These are phyloP conservation scores for Chalciporus pseudorubinellus DNA, from an alignment of 768 basidiomycete species.

Conservation along the genomic window DNA sequence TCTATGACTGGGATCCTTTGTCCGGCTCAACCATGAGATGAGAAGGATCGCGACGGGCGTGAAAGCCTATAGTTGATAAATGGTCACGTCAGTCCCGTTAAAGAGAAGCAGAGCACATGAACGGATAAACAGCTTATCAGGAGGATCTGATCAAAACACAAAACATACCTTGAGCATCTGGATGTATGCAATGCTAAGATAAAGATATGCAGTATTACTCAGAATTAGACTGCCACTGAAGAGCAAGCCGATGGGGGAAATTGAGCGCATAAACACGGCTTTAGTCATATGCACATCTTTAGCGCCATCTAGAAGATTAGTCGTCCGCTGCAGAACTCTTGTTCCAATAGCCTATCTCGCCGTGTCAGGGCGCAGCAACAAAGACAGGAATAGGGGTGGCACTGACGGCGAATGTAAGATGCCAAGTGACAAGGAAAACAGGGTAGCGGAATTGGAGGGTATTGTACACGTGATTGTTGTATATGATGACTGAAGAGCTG, in stretches of 20 bases:
- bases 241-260: slow-evolving; percentile 89
- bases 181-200: slow-evolving; percentile 90
- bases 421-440: slow-evolving; percentile 91
- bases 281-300: slow-evolving; percentile 79
- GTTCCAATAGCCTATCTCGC: slow-evolving; percentile 70
- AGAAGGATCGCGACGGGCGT: slow-evolving; percentile 85
- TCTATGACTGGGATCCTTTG: slow-evolving; percentile 82
- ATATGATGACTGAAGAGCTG: slow-evolving; percentile 88
- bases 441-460: slow-evolving; percentile 82
- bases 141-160: neutral
- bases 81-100: neutral
- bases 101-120: neutral
- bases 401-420: slow-evolving; percentile 65
- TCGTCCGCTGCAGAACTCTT: slow-evolving; percentile 79
- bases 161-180: slow-evolving; percentile 86
- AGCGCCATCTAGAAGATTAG: slow-evolving; percentile 71
- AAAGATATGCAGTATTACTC: slow-evolving; percentile 90
- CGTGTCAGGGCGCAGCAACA: slow-evolving; percentile 1
- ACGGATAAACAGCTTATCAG: neutral
- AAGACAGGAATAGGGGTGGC: neutral
- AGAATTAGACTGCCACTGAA: slow-evolving; percentile 92
- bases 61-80: slow-evolving; percentile 62
- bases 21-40: slow-evolving; percentile 88
- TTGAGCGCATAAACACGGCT: slow-evolving; percentile 77
- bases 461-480: slow-evolving; percentile 92